Evolutionary conservation across 805 yeast species (phyloP).

Genomic region (Candida taoyuanica): DNA sequence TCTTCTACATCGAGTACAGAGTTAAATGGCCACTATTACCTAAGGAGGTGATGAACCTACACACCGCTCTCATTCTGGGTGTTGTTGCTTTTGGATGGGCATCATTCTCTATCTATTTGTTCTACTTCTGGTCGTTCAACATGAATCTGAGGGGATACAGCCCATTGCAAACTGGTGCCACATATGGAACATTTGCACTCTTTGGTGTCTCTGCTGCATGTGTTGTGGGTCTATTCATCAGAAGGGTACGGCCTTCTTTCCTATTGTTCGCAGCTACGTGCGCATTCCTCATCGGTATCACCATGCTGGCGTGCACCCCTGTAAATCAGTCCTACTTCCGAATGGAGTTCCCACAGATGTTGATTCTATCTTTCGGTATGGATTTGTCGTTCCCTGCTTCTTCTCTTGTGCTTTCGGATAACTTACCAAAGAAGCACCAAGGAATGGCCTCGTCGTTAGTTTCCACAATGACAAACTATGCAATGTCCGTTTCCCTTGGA

Average conservation of each 20-base stretch:
- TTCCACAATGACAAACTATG: conserved; percentile 65
- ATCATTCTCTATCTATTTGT: conserved; percentile 71
- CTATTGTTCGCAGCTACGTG: conserved; percentile 46
- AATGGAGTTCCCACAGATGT: conserved; percentile 49
- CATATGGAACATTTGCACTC: conserved; percentile 42
- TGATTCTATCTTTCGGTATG: conserved; percentile 67
- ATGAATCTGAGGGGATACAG: conserved; percentile 45
- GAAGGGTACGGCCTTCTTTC: conserved; percentile 43
- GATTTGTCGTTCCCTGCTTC: conserved; percentile 76
- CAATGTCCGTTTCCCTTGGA: conserved; percentile 67
- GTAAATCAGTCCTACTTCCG: conserved; percentile 56
- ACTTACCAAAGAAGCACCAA: conserved; percentile 58
- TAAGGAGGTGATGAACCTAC: conserved; percentile 37
- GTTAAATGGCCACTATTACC: conserved; percentile 52
- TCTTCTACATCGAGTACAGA: conserved; percentile 46
- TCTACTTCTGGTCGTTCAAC: conserved; percentile 50
- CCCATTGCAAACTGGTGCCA: conserved; percentile 43
- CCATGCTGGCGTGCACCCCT: conserved; percentile 53
- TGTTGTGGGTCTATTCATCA: conserved; percentile 44
- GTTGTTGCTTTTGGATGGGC: conserved; percentile 69
- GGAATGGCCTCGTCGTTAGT: conserved; percentile 77
- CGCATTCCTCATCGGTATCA: conserved; percentile 51
- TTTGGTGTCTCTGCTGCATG: conserved; percentile 55
- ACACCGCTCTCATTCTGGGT: conserved; percentile 44
- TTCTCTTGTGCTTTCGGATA: conserved; percentile 54